phyloP scores from a whole-genome alignment of 371 early-diverging fungal species.

The Apophysomyces variabilis region DNA sequence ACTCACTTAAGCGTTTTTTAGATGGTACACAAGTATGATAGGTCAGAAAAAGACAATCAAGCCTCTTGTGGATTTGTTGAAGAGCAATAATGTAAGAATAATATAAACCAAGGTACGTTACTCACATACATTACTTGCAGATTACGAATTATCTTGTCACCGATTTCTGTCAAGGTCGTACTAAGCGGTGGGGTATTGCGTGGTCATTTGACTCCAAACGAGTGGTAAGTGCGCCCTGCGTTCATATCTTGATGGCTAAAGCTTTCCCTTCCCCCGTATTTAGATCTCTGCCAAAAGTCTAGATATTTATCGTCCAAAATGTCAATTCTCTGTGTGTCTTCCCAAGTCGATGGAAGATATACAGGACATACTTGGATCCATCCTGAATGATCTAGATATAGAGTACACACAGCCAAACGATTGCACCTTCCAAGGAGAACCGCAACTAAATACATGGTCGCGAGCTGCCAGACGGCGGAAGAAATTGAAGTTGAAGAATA shows the following conservation, averaged over 20 bases:
- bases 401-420: slow-evolving; percentile 16
- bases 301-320: slow-evolving; percentile 37
- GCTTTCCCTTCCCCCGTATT: neutral
- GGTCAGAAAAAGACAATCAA: slow-evolving; percentile 59
- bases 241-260: neutral
- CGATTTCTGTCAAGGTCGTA: slow-evolving; percentile 61
- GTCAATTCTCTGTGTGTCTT: slow-evolving; percentile 29
- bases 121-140: slow-evolving; percentile 4
- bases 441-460: slow-evolving; percentile 53
- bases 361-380: slow-evolving; percentile 14
- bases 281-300: slow-evolving; percentile 22
- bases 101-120: neutral
- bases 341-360: slow-evolving; percentile 17
- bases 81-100: slow-evolving; percentile 32
- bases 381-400: slow-evolving; percentile 41
- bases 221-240: slow-evolving; percentile 17
- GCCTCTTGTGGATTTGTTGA: slow-evolving; percentile 39
- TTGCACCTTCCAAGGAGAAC: slow-evolving; percentile 18
- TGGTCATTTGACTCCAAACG: slow-evolving; percentile 61
- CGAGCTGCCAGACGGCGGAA: slow-evolving; percentile 47
- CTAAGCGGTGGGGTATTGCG: slow-evolving; percentile 68
- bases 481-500: slow-evolving; percentile 27
- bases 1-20: neutral
- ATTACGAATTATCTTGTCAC: slow-evolving; percentile 53
- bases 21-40: slow-evolving; percentile 73